Evolutionary conservation across 352 stramenopile genomes (phyloP).

Genomic region (Thalassiosira oceanica): DNA sequence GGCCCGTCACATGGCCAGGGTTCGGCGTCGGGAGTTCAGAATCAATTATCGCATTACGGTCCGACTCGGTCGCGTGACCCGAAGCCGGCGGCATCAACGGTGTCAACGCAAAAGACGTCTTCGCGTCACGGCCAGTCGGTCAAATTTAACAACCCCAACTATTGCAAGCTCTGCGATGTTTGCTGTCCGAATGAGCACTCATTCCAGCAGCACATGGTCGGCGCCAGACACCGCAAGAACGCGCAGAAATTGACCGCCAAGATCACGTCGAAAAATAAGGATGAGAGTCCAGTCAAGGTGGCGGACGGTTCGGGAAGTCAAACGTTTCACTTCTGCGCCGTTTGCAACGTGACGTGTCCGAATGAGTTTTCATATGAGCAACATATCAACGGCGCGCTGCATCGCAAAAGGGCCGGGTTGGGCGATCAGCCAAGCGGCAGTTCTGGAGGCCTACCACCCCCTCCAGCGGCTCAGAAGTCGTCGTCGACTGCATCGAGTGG

Average conservation of each 20-base stretch:
- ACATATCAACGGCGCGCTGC: constrained; percentile 8
- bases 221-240: constrained; percentile 14
- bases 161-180: constrained; percentile 10
- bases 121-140: not conserved
- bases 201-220: constrained; percentile 13
- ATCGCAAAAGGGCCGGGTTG: too few relatives aligned
- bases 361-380: constrained; percentile 9
- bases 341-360: constrained; percentile 11
- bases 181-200: constrained; percentile 14
- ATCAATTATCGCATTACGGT: constrained; percentile 26
- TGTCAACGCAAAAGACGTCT: not conserved
- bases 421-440: too few relatives aligned
- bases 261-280: constrained; percentile 8
- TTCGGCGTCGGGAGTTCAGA: constrained; percentile 7
- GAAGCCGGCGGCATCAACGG: not conserved
- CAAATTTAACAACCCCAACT: not conserved
- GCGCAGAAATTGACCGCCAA: not conserved
- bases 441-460: too few relatives aligned
- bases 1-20: constrained; percentile 1
- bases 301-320: too few relatives aligned
- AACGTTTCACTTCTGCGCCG: not conserved
- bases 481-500: too few relatives aligned
- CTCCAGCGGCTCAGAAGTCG: too few relatives aligned
- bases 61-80: not conserved
- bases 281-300: not conserved